Percentiles rank a stretch among this genome's conserved stretches.
phyloP scores from a whole-genome alignment of 176 grass and related monocot genomes.

The Eragrostis nindensis region DNA sequence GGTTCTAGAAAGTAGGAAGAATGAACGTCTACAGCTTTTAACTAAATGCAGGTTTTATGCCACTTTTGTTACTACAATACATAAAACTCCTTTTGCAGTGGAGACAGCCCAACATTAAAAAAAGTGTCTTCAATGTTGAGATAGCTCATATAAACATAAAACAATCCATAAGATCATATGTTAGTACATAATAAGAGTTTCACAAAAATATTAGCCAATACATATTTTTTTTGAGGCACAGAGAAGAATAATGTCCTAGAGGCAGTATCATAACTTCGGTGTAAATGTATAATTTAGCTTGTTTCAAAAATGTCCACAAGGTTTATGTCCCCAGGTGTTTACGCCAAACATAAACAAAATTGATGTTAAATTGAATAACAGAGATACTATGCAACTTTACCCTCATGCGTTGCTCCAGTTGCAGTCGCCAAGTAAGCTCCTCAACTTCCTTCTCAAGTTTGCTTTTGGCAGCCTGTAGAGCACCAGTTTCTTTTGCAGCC shows the following conservation, averaged over 20 bases:
- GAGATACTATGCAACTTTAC: slow-evolving; percentile 49
- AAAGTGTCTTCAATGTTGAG: background rate
- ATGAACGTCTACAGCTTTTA: background rate
- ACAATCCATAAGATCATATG: background rate
- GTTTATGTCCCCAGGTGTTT: slow-evolving; percentile 32
- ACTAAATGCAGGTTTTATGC: slow-evolving; percentile 9
- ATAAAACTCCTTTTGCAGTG: background rate
- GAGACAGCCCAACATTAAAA: background rate
- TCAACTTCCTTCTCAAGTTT: slow-evolving; percentile 98
- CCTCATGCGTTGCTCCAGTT: slow-evolving; percentile 84
- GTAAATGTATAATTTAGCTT: background rate
- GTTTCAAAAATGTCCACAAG: background rate
- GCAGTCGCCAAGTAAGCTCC: slow-evolving; percentile 81
- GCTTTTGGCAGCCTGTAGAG: slow-evolving; percentile 93
- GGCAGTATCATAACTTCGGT: background rate
- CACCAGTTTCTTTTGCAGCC: slow-evolving; percentile 96
- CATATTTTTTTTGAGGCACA: background rate
- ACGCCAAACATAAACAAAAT: slow-evolving; percentile 21
- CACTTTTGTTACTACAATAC: background rate
- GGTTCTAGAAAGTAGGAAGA: slow-evolving; percentile 3
- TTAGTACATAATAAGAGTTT: background rate
- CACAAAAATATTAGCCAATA: background rate
- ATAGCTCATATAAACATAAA: background rate
- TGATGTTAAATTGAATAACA: slow-evolving; percentile 15
- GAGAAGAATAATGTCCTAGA: background rate